A percentile compares a stretch with the other conserved stretches of the same genome.
These are phyloP conservation scores for Nematocida displodere DNA, from an alignment of 371 early-diverging fungal species.

Conservation along the genomic window DNA sequence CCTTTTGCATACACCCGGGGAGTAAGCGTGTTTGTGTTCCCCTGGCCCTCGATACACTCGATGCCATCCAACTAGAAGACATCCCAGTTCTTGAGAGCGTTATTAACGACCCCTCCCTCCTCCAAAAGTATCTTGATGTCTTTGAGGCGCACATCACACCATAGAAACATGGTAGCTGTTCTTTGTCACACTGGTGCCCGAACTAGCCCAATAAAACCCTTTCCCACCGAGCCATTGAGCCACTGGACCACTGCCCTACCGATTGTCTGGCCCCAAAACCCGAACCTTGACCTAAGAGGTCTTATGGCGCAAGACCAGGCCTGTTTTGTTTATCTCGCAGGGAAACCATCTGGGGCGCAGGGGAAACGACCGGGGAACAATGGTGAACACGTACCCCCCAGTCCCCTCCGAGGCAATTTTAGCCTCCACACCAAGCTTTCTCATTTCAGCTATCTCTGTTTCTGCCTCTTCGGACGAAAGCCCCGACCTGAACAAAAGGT, in stretches of 20 bases:
- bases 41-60: background rate
- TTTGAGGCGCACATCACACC: background rate
- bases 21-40: constrained; percentile 63
- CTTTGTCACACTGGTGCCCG: too few species aligned
- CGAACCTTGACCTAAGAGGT: background rate
- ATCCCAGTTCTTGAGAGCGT: constrained; percentile 32
- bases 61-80: constrained; percentile 27
- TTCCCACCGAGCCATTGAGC: too few species aligned
- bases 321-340: background rate
- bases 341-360: background rate
- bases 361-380: background rate
- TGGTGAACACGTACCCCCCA: background rate
- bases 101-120: background rate
- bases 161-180: constrained; percentile 7
- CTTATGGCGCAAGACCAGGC: background rate
- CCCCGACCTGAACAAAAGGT: background rate
- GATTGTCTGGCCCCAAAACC: too few species aligned
- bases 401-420: background rate
- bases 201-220: background rate
- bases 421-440: background rate
- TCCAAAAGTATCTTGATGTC: constrained; percentile 6
- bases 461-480: background rate
- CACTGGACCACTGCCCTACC: too few species aligned
- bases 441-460: background rate
- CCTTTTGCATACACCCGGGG: constrained; percentile 89